These are phyloP conservation scores for Mycena polygramma DNA, from an alignment of 768 basidiomycete genomes.

Conservation along the genomic window DNA sequence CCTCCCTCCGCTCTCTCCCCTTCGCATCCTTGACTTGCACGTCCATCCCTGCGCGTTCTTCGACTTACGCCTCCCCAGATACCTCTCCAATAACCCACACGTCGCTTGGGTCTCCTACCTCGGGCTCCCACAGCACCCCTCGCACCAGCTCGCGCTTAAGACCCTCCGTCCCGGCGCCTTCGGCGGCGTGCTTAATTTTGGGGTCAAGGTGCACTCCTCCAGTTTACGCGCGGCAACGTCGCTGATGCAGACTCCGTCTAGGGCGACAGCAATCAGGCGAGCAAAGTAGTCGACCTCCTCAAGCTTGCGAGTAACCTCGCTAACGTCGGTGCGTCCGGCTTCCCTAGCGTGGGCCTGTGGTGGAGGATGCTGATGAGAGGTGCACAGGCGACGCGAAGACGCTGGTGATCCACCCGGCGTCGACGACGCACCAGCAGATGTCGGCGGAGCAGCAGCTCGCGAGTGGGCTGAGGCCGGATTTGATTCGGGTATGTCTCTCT, in stretches of 20 bases:
- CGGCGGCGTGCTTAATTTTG: conserved; percentile 57
- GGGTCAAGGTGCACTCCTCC: conserved; percentile 46
- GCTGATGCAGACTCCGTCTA: background rate
- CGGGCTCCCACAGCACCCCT: conserved; percentile 51
- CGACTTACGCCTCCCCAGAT: conserved; percentile 35
- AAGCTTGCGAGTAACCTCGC: conserved; percentile 51
- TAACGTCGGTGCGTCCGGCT: conserved; percentile 40
- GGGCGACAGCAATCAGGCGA: conserved; percentile 41
- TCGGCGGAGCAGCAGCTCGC: conserved; percentile 59
- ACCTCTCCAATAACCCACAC: conserved; percentile 49
- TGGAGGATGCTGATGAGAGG: background rate
- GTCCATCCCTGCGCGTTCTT: background rate
- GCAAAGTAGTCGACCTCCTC: conserved; percentile 52
- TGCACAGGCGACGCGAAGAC: conserved; percentile 40
- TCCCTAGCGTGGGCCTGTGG: too few species aligned
- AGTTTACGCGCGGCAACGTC: background rate
- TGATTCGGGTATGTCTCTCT: conserved; percentile 60
- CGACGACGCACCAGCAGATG: conserved; percentile 72
- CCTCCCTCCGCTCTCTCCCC: too few species aligned
- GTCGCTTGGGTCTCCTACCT: conserved; percentile 58
- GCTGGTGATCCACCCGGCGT: conserved; percentile 69
- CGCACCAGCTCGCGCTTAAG: conserved; percentile 50
- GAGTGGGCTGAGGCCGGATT: conserved; percentile 67
- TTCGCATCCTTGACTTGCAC: too few species aligned
- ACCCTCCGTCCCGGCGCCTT: conserved; percentile 45